Conservation (phyloP, 805 yeast genomes). For the Hanseniaspora lindneri region DNA sequence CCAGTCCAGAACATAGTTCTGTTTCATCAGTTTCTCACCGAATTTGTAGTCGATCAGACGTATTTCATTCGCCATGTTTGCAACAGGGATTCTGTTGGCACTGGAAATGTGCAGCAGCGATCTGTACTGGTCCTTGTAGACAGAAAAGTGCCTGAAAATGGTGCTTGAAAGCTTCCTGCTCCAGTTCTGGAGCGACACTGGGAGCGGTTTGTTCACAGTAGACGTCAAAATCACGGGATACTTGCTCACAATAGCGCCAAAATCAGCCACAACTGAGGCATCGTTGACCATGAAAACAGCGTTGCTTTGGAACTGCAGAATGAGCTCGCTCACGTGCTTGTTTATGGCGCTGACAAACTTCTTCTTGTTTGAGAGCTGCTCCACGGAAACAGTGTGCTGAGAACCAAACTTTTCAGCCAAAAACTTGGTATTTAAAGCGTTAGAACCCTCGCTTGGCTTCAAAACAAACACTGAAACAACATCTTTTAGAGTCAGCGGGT, state of each 20-base stretch:
- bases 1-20: conserved; percentile 86
- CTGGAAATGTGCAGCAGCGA: conserved; percentile 4
- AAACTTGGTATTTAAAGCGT: conserved; percentile 40
- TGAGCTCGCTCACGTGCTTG: background rate
- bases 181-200: conserved; percentile 11
- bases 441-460: conserved; percentile 20
- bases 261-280: background rate
- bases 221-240: conserved; percentile 3
- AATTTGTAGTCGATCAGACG: conserved; percentile 61
- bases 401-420: background rate
- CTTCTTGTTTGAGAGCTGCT: conserved; percentile 1
- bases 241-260: background rate
- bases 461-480: conserved; percentile 50
- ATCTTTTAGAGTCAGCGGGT: conserved; percentile 46
- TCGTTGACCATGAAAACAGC: conserved; percentile 8
- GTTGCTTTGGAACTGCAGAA: background rate
- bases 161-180: conserved; percentile 1
- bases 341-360: conserved; percentile 3
- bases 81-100: conserved; percentile 7
- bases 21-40: conserved; percentile 59
- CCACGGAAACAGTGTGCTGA: background rate
- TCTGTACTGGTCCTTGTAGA: conserved; percentile 1
- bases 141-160: background rate
- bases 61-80: conserved; percentile 1
- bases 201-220: background rate